A percentile compares a stretch with the other conserved stretches of the same genome.
These are phyloP conservation scores for Rasamsonia emersonii DNA, from an alignment of 2,329 filamentous ascomycete genomes.

Conservation along the genomic window DNA sequence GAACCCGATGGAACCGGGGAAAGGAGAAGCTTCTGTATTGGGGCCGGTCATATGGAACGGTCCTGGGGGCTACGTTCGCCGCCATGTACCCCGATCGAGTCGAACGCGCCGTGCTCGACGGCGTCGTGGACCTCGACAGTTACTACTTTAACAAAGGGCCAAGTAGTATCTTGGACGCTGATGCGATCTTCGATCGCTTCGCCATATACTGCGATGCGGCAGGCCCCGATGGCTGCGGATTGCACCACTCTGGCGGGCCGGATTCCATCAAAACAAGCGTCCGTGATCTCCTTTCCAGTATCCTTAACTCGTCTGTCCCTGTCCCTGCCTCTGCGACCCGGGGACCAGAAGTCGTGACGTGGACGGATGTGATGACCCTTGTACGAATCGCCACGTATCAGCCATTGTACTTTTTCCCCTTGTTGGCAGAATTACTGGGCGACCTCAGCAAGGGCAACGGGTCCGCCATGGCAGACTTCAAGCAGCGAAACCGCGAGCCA, in stretches of 20 bases:
- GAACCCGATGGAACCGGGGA: slow-evolving; percentile 21
- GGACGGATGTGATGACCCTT: slow-evolving; percentile 24
- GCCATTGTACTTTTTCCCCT: slow-evolving; percentile 19
- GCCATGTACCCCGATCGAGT: slow-evolving; percentile 36
- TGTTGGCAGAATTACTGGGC: slow-evolving; percentile 18
- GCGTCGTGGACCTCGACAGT: slow-evolving; percentile 27
- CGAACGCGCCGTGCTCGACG: slow-evolving; percentile 24
- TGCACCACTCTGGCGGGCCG: slow-evolving; percentile 20
- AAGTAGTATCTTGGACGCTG: slow-evolving; percentile 22
- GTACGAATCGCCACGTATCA: slow-evolving; percentile 25
- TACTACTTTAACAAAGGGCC: slow-evolving; percentile 22
- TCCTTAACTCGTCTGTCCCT: slow-evolving; percentile 20
- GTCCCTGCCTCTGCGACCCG: slow-evolving; percentile 19
- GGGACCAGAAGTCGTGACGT: slow-evolving; percentile 28
- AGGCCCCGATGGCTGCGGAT: slow-evolving; percentile 21
- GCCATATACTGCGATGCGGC: slow-evolving; percentile 22
- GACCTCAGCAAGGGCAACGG: slow-evolving; percentile 20
- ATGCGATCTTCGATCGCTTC: slow-evolving; percentile 28
- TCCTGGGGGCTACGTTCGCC: slow-evolving; percentile 40
- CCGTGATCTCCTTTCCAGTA: slow-evolving; percentile 13
- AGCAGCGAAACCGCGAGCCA: slow-evolving; percentile 16
- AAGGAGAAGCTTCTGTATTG: slow-evolving; percentile 31
- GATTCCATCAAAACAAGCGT: slow-evolving; percentile 20
- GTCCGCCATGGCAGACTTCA: slow-evolving; percentile 21
- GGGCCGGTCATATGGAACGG: slow-evolving; percentile 39